Evolutionary conservation across 2,329 filamentous ascomycete genomes (phyloP), one percentile per base, ranked within the genome.

Genomic region (Teratosphaeriaceae sp.): DNA sequence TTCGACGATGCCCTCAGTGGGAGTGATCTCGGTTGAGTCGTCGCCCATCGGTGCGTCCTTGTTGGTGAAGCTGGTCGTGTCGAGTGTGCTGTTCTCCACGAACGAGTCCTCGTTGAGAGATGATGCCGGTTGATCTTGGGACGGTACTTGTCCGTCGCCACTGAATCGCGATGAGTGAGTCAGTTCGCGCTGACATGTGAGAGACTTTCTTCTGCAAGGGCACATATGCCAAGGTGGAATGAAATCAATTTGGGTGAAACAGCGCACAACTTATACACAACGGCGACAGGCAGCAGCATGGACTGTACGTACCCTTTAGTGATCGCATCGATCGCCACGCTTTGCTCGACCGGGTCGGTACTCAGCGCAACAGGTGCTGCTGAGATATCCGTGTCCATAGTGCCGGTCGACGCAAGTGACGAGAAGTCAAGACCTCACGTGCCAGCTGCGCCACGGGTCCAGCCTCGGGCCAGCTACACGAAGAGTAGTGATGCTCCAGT

Each of bases 1-100:
- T 42, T 63, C 60, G 9, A 65, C 62, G n/a, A 65, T 61, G 51
- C 70, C 59, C 38, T 65, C 65, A 2, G 62, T 54, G 23, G 67
- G 66, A 36, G 65, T 63, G 12, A 63, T 44, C 9, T 38, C 56
- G 18, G 60, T 53, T 40, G 59, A 50, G 42, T 57, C 54, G 42
- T 55, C 45, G 26, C 51, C 46, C 29, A 48, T 19, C 15, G 33
- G 15, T 19, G 46, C 42, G 22, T 39, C 38, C 26, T 51, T 53
- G 40, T 45, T 36, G 35, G 50, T 46, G 19, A 52, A n/a, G n/a
- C 39, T 38, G n/a, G 51, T 36, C 22, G 55, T 51, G 15, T 50
- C 42, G 29, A 54, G 22, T 2, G 45, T 38, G 31, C 40, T 42
- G 29, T 55, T 57, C 38, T 50, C 50, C 16, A 34, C 42, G 46